Evolutionary conservation across 305 asterid species (phyloP).

Genomic region (Fraxinus paxiana): DNA sequence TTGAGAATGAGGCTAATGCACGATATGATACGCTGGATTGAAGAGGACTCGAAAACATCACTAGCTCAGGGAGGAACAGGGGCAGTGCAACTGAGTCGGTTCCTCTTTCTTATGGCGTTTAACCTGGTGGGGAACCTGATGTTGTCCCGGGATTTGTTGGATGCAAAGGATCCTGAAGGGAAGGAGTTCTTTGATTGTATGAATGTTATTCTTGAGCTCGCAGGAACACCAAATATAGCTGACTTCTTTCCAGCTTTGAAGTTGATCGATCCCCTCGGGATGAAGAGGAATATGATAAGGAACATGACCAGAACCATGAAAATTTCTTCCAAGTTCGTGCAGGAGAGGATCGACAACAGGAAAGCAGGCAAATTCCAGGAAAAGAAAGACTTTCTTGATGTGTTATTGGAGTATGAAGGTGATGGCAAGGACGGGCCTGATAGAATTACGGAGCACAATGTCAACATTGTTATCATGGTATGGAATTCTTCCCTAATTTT

Average conservation of each 20-base stretch:
- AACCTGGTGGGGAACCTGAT: constrained; percentile 49
- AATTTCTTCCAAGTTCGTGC: constrained; percentile 41
- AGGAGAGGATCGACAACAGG: constrained; percentile 43
- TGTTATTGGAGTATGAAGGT: constrained; percentile 49
- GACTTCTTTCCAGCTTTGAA: constrained; percentile 46
- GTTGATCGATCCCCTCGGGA: constrained; percentile 46
- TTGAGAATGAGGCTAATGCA: constrained; percentile 39
- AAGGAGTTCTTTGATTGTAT: constrained; percentile 48
- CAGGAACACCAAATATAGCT: constrained; percentile 51
- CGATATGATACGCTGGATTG: constrained; percentile 46
- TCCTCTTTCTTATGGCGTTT: constrained; percentile 39
- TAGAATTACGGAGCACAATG: constrained; percentile 37
- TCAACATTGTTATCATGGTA: constrained; percentile 50
- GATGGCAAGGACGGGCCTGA: constrained; percentile 60
- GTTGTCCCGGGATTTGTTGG: constrained; percentile 49
- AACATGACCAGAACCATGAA: constrained; percentile 34
- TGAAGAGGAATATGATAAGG: constrained; percentile 37
- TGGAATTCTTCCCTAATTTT: not conserved
- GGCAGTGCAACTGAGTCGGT: constrained; percentile 42
- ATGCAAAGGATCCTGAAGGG: constrained; percentile 38
- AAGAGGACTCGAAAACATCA: constrained; percentile 34
- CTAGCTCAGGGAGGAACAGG: constrained; percentile 35
- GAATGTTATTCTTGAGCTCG: constrained; percentile 40
- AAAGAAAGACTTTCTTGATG: constrained; percentile 62
- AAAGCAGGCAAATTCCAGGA: constrained; percentile 33